A percentile compares a stretch with the other conserved stretches of the same genome.
phyloP scores from a whole-genome alignment of 140 eudicot species.

The Stevia rebaudiana region DNA sequence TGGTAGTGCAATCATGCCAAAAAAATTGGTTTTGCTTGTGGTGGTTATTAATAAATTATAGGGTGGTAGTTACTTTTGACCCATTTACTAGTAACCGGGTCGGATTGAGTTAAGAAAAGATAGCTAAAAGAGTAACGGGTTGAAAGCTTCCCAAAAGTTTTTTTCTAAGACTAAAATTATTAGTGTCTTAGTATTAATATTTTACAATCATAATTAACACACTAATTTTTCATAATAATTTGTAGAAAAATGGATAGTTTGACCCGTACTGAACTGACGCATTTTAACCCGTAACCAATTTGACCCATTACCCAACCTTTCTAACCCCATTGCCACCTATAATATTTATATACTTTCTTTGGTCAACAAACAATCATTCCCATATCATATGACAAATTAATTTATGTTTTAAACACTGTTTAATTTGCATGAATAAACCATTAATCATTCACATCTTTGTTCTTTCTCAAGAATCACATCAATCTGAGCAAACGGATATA shows the following conservation, averaged over 20 bases:
- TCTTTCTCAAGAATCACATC: slow-evolving; percentile 26
- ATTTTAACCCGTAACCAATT: neutral
- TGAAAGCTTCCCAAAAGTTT: neutral
- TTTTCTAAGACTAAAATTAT: neutral
- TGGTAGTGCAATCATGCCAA: slow-evolving; percentile 20
- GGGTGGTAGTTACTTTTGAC: neutral
- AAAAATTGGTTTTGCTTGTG: neutral
- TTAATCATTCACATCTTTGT: slow-evolving; percentile 4
- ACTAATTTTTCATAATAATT: neutral
- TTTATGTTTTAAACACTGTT: neutral
- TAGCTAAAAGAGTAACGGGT: neutral
- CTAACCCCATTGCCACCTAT: neutral
- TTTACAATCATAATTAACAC: neutral
- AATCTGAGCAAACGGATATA: slow-evolving; percentile 13
- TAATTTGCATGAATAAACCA: neutral
- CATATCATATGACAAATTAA: slow-evolving; percentile 2
- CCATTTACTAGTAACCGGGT: neutral
- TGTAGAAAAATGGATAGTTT: neutral
- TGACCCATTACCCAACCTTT: neutral
- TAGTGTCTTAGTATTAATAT: neutral
- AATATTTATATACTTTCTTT: neutral
- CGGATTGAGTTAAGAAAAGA: neutral
- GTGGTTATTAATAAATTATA: neutral
- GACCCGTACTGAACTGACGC: neutral
- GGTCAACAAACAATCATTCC: slow-evolving; percentile 8